Conservation (phyloP, 257 asterid genomes). For the Henckelia pumila region DNA sequence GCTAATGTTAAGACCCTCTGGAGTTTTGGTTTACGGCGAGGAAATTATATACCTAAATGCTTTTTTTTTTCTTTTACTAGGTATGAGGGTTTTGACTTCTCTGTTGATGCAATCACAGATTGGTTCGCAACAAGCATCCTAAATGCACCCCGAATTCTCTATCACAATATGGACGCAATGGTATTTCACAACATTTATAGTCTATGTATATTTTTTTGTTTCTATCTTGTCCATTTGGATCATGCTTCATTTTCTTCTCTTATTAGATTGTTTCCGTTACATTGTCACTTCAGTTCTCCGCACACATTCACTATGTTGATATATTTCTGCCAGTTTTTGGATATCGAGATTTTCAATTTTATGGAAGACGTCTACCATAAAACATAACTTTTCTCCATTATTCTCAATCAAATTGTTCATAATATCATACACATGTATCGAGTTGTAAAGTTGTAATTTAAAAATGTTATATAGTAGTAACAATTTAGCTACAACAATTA, state of each 20-base stretch:
- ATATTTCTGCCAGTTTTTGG: background rate
- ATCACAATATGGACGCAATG: constrained; percentile 82
- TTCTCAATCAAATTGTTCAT: too few relatives aligned
- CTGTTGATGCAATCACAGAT: constrained; percentile 80
- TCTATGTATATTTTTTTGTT: background rate
- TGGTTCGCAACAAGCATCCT: constrained; percentile 82
- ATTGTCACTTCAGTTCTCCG: too few relatives aligned
- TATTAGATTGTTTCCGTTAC: background rate
- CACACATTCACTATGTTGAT: background rate
- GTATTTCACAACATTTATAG: constrained; percentile 41
- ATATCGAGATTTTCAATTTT: background rate
- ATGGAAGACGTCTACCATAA: too few relatives aligned
- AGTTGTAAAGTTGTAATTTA: too few relatives aligned
- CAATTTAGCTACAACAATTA: too few relatives aligned
- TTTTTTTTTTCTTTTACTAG: constrained; percentile 38
- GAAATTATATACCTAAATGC: constrained; percentile 18
- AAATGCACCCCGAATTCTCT: constrained; percentile 75
- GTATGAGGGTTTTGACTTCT: constrained; percentile 64
- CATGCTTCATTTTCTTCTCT: constrained; percentile 8
- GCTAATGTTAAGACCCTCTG: background rate
- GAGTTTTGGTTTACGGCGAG: constrained; percentile 4
- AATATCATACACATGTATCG: too few relatives aligned
- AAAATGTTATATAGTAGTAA: too few relatives aligned
- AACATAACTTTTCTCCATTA: too few relatives aligned
- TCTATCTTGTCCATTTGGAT: background rate